Percentiles rank a stretch among this genome's conserved stretches.
phyloP scores from a whole-genome alignment of 257 asterid genomes.

The Salvia splendens region DNA sequence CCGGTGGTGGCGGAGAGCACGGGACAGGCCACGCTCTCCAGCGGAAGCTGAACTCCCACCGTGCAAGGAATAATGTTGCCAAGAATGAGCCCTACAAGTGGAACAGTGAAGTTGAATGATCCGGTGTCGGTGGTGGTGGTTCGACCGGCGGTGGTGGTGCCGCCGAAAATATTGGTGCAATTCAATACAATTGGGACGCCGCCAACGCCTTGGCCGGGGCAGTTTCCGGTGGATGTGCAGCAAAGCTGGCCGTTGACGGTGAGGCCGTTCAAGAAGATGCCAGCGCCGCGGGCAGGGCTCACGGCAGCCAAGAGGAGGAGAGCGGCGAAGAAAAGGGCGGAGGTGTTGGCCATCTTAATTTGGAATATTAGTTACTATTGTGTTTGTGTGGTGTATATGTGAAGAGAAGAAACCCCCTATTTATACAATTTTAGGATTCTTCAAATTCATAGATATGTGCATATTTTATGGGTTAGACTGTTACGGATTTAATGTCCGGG shows the following conservation, averaged over 20 bases:
- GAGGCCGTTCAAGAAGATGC: not conserved
- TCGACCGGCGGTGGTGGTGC: not conserved
- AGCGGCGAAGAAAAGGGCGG: conserved; percentile 1
- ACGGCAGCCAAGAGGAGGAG: not conserved
- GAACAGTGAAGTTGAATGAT: not conserved
- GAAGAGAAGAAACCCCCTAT: no score
- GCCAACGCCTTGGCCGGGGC: not conserved
- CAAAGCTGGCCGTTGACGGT: conserved; percentile 12
- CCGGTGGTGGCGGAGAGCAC: conserved; percentile 10
- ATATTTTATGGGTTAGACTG: no score
- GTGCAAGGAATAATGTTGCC: not conserved
- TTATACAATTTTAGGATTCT: no score
- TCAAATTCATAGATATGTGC: no score
- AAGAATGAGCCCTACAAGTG: not conserved
- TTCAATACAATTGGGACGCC: not conserved
- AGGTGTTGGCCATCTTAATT: conserved; percentile 6
- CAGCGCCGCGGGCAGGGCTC: not conserved
- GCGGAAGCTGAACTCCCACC: not conserved
- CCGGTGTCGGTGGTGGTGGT: conserved; percentile 14
- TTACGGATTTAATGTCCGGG: no score
- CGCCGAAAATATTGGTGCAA: not conserved
- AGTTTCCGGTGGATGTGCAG: conserved; percentile 22
- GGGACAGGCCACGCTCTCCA: conserved; percentile 4
- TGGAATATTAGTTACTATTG: not conserved
- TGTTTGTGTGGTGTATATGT: no score